Conservation (phyloP, 1,284 basidiomycete species). For the Ganoderma meredithae region DNA sequence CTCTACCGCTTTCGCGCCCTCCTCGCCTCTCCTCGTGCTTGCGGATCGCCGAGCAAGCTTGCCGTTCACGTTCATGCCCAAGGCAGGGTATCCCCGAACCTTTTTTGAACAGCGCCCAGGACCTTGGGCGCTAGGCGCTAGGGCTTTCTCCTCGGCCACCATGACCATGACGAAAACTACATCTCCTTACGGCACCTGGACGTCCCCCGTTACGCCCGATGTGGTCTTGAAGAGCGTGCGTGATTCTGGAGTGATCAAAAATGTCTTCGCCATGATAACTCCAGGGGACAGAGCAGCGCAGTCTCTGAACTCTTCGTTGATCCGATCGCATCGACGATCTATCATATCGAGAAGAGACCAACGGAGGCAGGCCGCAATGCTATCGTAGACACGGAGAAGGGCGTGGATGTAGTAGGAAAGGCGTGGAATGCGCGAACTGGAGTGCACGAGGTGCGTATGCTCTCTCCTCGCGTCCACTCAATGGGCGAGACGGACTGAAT, state of each 20-base stretch:
- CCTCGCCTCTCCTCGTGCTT: neutral
- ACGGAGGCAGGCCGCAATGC: conserved; percentile 65
- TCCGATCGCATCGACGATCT: conserved; percentile 55
- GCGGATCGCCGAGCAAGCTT: neutral
- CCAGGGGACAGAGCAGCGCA: conserved; percentile 46
- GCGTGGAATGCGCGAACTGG: conserved; percentile 63
- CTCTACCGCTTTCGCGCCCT: conserved; percentile 20
- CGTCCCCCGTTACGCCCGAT: conserved; percentile 44
- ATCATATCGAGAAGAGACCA: conserved; percentile 70
- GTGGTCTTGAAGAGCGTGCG: conserved; percentile 58
- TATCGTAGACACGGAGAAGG: conserved; percentile 57
- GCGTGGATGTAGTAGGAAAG: conserved; percentile 56
- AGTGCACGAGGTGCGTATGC: conserved; percentile 59
- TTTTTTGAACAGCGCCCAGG: neutral
- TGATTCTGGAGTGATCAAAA: conserved; percentile 10
- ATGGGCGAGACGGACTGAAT: neutral
- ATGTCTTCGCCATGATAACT: conserved; percentile 5
- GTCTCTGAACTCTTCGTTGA: conserved; percentile 61
- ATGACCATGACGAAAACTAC: conserved; percentile 33
- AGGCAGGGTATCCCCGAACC: neutral
- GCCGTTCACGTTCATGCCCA: neutral
- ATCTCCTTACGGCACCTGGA: conserved; percentile 48
- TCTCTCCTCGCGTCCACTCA: neutral
- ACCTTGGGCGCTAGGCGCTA: neutral
- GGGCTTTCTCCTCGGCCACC: conserved; percentile 17